phyloP scores from a whole-genome alignment of 305 asterid species.

The Fraxinus velutina region DNA sequence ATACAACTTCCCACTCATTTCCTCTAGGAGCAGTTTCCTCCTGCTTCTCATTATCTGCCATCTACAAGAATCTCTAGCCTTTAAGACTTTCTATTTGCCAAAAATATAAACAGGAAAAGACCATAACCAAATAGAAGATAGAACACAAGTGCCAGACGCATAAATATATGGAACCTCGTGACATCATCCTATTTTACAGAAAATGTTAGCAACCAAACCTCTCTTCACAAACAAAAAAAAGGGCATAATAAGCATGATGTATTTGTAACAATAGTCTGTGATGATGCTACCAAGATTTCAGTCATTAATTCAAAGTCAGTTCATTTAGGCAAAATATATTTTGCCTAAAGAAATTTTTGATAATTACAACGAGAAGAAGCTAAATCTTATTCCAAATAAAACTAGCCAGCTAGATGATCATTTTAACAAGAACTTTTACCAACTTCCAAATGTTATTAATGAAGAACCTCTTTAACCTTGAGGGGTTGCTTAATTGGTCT shows the following conservation, averaged over 20 bases:
- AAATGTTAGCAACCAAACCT: not conserved
- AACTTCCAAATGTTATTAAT: not conserved
- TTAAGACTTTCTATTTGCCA: not conserved
- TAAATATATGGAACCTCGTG: not conserved
- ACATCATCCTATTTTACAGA: not conserved
- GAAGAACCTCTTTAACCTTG: not conserved
- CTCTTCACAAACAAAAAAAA: not conserved
- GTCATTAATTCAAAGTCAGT: not conserved
- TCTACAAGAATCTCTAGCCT: slow-evolving; percentile 20
- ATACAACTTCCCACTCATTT: slow-evolving; percentile 68
- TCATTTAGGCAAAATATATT: not conserved
- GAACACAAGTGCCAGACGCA: not conserved
- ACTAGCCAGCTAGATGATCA: not conserved
- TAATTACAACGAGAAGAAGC: not conserved
- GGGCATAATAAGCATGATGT: not conserved
- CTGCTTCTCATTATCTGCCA: slow-evolving; percentile 37
- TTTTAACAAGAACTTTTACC: not conserved
- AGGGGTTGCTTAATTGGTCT: too few relatives aligned
- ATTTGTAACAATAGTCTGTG: not conserved
- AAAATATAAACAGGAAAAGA: not conserved
- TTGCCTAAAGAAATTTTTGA: not conserved
- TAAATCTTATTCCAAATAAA: not conserved
- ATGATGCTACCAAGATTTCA: not conserved
- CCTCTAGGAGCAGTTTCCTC: slow-evolving; percentile 41
- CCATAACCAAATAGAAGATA: not conserved